These are phyloP conservation scores for Drechslera avenae DNA, from an alignment of 2,329 filamentous ascomycete genomes.

Conservation along the genomic window DNA sequence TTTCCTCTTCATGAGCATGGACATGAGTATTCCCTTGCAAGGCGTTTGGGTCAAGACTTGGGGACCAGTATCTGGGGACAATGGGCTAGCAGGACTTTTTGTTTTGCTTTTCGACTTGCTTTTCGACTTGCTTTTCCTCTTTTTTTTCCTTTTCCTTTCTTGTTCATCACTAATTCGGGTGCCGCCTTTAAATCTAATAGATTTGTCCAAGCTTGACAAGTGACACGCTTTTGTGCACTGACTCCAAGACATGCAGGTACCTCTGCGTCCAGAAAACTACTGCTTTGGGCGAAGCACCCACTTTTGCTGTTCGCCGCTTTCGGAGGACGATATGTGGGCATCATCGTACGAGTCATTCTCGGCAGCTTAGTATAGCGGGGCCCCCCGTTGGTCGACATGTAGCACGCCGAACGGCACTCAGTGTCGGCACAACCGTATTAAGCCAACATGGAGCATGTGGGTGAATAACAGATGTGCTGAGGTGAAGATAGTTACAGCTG, in stretches of 20 bases:
- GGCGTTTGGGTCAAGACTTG: conserved; percentile 14
- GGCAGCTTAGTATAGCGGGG: conserved; percentile 15
- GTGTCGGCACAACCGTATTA: background rate
- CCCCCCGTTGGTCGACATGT: conserved; percentile 5
- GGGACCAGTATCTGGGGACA: conserved; percentile 1
- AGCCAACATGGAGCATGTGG: background rate
- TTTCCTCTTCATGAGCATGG: conserved; percentile 4
- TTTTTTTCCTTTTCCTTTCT: background rate
- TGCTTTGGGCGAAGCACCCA: conserved; percentile 6
- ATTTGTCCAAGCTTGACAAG: background rate
- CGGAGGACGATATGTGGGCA: conserved; percentile 19
- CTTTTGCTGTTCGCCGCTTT: conserved; percentile 11
- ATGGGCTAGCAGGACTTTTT: conserved; percentile 4
- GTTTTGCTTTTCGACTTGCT: too few species aligned
- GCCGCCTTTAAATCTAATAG: conserved; percentile 1
- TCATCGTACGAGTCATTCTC: conserved; percentile 14
- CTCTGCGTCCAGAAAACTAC: background rate
- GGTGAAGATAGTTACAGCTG: conserved; percentile 2
- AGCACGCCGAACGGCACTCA: background rate
- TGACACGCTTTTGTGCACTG: background rate
- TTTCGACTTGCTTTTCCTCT: too few species aligned
- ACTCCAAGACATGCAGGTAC: background rate
- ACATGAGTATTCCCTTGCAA: conserved; percentile 16
- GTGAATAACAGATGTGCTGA: background rate
- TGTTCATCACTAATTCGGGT: conserved; percentile 3